A percentile compares a stretch with the other conserved stretches of the same genome.
Evolutionary conservation across 805 yeast species (phyloP).

Genomic region (Metschnikowia lochheadii): DNA sequence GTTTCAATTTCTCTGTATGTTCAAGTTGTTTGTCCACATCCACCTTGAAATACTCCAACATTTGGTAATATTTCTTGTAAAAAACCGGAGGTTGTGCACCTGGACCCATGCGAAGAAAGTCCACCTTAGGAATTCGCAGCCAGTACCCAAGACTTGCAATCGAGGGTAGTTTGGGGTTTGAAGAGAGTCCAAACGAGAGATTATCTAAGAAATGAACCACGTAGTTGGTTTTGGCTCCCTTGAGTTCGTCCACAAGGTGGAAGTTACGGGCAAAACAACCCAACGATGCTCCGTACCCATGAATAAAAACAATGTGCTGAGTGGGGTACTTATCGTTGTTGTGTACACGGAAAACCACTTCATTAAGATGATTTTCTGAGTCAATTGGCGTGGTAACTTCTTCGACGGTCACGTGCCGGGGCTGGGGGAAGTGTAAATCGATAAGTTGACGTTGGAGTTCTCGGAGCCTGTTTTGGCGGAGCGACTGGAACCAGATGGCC

Average conservation of each 20-base stretch:
- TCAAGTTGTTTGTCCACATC: slow-evolving; percentile 23
- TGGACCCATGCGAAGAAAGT: slow-evolving; percentile 21
- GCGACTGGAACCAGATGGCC: slow-evolving; percentile 21
- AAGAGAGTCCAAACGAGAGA: slow-evolving; percentile 48
- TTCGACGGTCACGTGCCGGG: slow-evolving; percentile 18
- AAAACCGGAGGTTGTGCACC: slow-evolving; percentile 23
- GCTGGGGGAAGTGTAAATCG: slow-evolving; percentile 30
- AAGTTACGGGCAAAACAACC: slow-evolving; percentile 57
- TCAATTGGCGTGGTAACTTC: slow-evolving; percentile 22
- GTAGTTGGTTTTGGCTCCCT: slow-evolving; percentile 32
- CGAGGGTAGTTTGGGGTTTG: slow-evolving; percentile 34
- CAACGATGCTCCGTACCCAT: slow-evolving; percentile 54
- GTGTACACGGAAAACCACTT: slow-evolving; percentile 28
- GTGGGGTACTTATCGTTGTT: slow-evolving; percentile 21
- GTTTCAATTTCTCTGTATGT: slow-evolving; percentile 34
- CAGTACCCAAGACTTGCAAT: slow-evolving; percentile 10
- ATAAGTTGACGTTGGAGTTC: slow-evolving; percentile 33
- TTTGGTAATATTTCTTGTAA: slow-evolving; percentile 38
- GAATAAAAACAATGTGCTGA: slow-evolving; percentile 48
- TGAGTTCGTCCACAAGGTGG: slow-evolving; percentile 33
- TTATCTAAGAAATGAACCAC: slow-evolving; percentile 49
- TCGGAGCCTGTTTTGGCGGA: slow-evolving; percentile 23
- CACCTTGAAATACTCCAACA: slow-evolving; percentile 32
- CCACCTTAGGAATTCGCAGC: slow-evolving; percentile 19
- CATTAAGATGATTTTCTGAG: slow-evolving; percentile 31